Conservation (phyloP, 208 protist species). For the Trypanosoma lewisi region DNA sequence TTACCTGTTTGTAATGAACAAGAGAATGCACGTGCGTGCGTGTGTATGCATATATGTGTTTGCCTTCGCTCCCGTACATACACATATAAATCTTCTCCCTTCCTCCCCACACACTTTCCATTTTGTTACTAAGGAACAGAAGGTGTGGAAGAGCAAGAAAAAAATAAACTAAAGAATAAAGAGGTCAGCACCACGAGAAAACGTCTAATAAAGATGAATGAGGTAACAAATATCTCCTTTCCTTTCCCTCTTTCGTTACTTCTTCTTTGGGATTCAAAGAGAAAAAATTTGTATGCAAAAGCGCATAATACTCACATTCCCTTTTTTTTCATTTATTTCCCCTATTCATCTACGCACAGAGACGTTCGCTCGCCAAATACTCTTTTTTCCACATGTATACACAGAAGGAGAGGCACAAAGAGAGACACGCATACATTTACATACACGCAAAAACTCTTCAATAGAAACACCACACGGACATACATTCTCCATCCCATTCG, state of each 20-base stretch:
- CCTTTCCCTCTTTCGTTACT: too few species aligned
- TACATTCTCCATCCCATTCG: too few species aligned
- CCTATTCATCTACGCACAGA: not conserved
- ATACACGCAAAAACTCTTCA: not conserved
- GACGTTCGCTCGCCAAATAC: not conserved
- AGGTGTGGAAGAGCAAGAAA: not conserved
- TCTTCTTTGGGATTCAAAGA: too few species aligned
- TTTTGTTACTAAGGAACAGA: constrained; percentile 1
- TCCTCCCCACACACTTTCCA: constrained; percentile 11
- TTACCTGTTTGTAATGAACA: constrained; percentile 8
- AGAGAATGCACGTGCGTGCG: constrained; percentile 4
- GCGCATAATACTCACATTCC: not conserved
- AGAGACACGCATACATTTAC: constrained; percentile 4
- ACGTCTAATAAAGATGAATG: too few species aligned
- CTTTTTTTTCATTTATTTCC: not conserved
- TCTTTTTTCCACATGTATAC: too few species aligned
- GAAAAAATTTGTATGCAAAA: constrained; percentile 11
- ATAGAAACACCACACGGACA: not conserved
- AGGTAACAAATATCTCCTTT: too few species aligned
- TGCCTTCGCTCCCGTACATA: constrained; percentile 1
- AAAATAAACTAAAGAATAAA: not conserved
- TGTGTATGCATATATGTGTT: constrained; percentile 1
- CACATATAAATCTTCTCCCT: not conserved
- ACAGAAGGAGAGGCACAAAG: too few species aligned
- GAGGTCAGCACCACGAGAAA: not conserved